These are phyloP conservation scores for Oryza meridionalis DNA, from an alignment of 176 grass and related monocot genomes.

Conservation along the genomic window DNA sequence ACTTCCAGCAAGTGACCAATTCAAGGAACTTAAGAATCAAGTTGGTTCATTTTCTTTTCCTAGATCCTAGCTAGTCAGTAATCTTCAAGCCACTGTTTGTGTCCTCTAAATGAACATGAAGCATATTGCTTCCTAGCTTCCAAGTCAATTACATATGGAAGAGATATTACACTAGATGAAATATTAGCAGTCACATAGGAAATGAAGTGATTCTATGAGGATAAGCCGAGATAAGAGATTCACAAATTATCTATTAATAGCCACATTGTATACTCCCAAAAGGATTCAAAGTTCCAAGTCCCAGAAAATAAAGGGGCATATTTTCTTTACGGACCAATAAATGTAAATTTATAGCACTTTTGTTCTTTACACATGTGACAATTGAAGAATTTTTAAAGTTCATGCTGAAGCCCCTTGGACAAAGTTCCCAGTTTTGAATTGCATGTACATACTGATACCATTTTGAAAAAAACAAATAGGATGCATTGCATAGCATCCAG, in stretches of 20 bases:
- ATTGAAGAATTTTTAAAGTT: background rate
- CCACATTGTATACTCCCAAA: background rate
- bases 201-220: background rate
- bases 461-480: background rate
- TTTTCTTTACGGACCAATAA: background rate
- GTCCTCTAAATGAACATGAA: background rate
- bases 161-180: background rate
- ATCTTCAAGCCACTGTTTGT: background rate
- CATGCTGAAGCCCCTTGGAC: background rate
- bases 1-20: background rate
- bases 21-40: background rate
- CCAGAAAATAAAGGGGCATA: background rate
- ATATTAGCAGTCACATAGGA: background rate
- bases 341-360: background rate
- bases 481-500: background rate
- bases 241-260: background rate
- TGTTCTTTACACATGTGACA: background rate
- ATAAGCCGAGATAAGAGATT: background rate
- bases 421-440: background rate
- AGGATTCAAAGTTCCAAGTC: background rate
- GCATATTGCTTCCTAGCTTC: background rate
- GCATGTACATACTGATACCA: background rate
- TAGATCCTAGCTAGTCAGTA: background rate
- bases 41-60: conserved; percentile 1
- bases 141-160: background rate